Conservation (phyloP, 78 protist genomes). For the Dictyostelium discoideum region dicty_2.7 NC_007091.3:1873501-1874000, state of each 20-base stretch:
- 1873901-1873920: slow-evolving; percentile 85
- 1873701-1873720: slow-evolving; percentile 35
- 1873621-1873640: slow-evolving; percentile 55
- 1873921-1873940: slow-evolving; percentile 84
- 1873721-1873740: slow-evolving; percentile 53
- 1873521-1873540: too few relatives aligned
- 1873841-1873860: slow-evolving; percentile 80
- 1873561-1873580: background rate
- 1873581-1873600: background rate
- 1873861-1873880: slow-evolving; percentile 78
- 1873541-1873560: too few relatives aligned
- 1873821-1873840: slow-evolving; percentile 83
- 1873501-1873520: too few relatives aligned
- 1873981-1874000: slow-evolving; percentile 24
- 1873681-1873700: background rate
- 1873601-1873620: background rate
- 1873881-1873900: slow-evolving; percentile 79
- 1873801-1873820: slow-evolving; percentile 18
- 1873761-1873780: slow-evolving; percentile 43
- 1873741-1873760: slow-evolving; percentile 84
- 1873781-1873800: slow-evolving; percentile 77
- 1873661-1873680: slow-evolving; percentile 37
- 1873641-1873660: slow-evolving; percentile 64
- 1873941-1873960: slow-evolving; percentile 78
- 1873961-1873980: slow-evolving; percentile 55